A percentile compares a stretch with the other conserved stretches of the same genome.
Evolutionary conservation across 2,329 filamentous ascomycete species (phyloP).

Genomic region (Trichoderma sp.): DNA sequence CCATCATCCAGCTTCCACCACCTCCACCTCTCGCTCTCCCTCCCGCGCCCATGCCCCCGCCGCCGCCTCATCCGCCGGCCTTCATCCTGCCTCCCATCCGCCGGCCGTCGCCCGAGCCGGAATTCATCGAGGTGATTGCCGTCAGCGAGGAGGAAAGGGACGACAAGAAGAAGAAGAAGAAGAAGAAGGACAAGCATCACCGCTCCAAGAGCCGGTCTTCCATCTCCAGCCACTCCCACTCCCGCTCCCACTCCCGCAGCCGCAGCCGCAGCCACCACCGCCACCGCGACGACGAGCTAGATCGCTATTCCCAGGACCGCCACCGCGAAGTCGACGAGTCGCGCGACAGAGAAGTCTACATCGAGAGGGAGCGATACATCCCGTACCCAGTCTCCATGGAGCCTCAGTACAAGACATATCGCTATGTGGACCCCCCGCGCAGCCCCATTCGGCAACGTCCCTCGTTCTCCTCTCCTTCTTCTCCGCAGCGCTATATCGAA

Average conservation of each 20-base stretch:
- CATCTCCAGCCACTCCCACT: constrained; percentile 25
- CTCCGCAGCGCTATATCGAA: constrained; percentile 31
- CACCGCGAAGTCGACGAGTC: constrained; percentile 20
- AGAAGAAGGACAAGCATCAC: constrained; percentile 22
- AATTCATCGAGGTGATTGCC: constrained; percentile 39
- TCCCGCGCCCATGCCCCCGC: constrained; percentile 24
- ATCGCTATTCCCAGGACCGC: neutral
- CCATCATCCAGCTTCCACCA: constrained; percentile 20
- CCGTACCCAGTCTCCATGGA: constrained; percentile 41
- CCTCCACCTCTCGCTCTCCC: constrained; percentile 21
- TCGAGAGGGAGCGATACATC: constrained; percentile 51
- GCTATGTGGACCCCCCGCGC: constrained; percentile 49
- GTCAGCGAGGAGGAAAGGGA: constrained; percentile 30
- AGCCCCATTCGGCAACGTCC: constrained; percentile 28
- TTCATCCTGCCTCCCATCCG: constrained; percentile 23
- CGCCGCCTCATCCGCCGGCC: constrained; percentile 4
- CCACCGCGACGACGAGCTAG: constrained; percentile 2
- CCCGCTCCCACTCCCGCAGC: constrained; percentile 25
- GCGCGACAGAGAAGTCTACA: constrained; percentile 43
- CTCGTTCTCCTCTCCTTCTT: constrained; percentile 31
- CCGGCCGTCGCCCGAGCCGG: constrained; percentile 26
- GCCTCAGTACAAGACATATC: constrained; percentile 47
- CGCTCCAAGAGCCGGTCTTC: constrained; percentile 24
- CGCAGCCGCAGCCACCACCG: constrained; percentile 24
- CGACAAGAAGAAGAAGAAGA: constrained; percentile 21